These are phyloP conservation scores for Durotheca rogersii DNA, from an alignment of 495 filamentous ascomycete species.

Conservation along the genomic window DNA sequence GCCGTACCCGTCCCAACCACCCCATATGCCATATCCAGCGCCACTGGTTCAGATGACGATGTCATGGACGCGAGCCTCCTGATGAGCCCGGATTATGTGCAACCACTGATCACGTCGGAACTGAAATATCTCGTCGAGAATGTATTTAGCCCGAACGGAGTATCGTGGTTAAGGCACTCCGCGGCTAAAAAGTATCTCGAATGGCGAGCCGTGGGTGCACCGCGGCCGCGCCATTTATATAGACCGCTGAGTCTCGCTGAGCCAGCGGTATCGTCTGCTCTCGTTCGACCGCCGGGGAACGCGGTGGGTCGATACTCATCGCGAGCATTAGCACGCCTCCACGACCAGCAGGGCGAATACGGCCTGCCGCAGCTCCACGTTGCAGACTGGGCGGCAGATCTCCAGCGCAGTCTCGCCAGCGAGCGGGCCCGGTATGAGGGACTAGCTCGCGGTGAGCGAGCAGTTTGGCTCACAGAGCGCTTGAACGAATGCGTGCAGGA, in stretches of 20 bases:
- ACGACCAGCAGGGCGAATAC: slow-evolving; percentile 71
- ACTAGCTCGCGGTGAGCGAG: slow-evolving; percentile 69
- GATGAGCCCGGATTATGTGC: slow-evolving; percentile 92
- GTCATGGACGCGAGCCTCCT: slow-evolving; percentile 93
- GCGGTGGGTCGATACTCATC: slow-evolving; percentile 37
- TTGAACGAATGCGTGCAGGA: slow-evolving; percentile 74
- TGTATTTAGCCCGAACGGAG: slow-evolving; percentile 76
- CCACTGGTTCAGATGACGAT: slow-evolving; percentile 72
- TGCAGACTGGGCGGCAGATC: slow-evolving; percentile 85
- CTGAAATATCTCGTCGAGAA: slow-evolving; percentile 66
- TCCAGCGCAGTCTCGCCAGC: slow-evolving; percentile 78
- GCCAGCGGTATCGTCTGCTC: slow-evolving; percentile 4
- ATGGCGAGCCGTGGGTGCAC: slow-evolving; percentile 49
- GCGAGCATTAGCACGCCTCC: slow-evolving; percentile 69
- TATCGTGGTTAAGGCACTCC: slow-evolving; percentile 82
- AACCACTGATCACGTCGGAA: slow-evolving; percentile 79
- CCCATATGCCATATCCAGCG: slow-evolving; percentile 82
- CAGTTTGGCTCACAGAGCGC: slow-evolving; percentile 75
- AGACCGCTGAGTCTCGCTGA: slow-evolving; percentile 23
- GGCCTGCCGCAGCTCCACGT: slow-evolving; percentile 75
- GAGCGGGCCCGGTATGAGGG: slow-evolving; percentile 77
- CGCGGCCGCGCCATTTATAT: slow-evolving; percentile 32
- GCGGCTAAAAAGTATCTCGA: slow-evolving; percentile 85
- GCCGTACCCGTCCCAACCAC: slow-evolving; percentile 30
- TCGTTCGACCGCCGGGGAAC: slow-evolving; percentile 1